Base-by-base conservation (phyloP, 164 flowering plant species). In the Cinnamomum micranthum region DNA sequence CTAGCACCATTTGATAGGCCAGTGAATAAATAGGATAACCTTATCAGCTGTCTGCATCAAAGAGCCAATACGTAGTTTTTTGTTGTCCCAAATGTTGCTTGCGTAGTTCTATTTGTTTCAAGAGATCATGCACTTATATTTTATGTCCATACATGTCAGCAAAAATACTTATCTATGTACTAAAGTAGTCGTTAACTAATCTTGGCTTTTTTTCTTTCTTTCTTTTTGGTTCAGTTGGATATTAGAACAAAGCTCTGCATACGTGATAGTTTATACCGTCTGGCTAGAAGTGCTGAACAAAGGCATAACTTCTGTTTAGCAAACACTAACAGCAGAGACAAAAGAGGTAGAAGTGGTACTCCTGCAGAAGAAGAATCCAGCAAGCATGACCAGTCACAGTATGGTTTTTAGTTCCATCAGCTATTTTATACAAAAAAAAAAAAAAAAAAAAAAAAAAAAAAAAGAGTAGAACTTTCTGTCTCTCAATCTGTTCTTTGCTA, bases 271-370 rank as follows among this genome's bases (percentile, higher is more conserved):
- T 77, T 94, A 74, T 92, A 94, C 82, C 97, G 98, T 66, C 85
- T 94, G 80, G 98, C 98, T 68, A 83, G 83, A 81, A 94, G 92
- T 87, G 95, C 95, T 14, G 92, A 88, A 68, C 97, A 88, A 78
- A 87, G 98, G 78, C 92, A 88, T 78, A 84, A 75, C 33, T 74
- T 79, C 74, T 78, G 78, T 73, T 80, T 68, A 66, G 33, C 50
- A 25, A 73, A 73, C 50, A 68, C 75, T 71, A 74, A 77, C 63
- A 68, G 63, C 70, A 77, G 79, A 74, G 87, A 82, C 69, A 76
- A 80, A 64, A 76, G 76, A 70, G 85, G 81, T 76, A 71, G 71
- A 50, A 77, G 59, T 77, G 86, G 82, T 55, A 69, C 78, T 50
- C 23, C 85, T 74, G 52, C 74, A 59, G 71, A 83, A 66, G 91